Evolutionary conservation across 495 filamentous ascomycete genomes (phyloP).

Genomic region (Aspergillus biplanus): DNA sequence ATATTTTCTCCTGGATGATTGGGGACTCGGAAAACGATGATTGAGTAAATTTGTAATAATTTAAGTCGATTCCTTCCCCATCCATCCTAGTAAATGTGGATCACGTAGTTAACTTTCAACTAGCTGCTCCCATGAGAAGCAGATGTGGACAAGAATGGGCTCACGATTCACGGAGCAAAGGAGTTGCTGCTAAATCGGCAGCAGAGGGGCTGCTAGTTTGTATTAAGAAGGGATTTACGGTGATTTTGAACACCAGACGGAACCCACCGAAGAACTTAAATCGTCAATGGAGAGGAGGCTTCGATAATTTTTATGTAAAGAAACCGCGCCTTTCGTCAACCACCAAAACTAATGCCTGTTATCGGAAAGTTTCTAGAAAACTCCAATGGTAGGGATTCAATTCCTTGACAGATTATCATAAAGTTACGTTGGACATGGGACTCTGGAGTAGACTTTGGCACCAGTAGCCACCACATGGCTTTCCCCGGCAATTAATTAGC

Average conservation of each 20-base stretch:
- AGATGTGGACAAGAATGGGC: background rate
- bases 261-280: background rate
- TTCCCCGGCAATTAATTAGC: background rate
- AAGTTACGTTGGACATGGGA: too few relatives aligned
- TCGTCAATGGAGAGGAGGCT: too few relatives aligned
- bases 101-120: background rate
- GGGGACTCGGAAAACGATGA: background rate
- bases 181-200: background rate
- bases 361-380: background rate
- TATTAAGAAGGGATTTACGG: background rate
- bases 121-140: background rate
- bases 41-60: background rate
- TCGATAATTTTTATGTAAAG: background rate
- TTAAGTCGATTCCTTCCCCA: background rate
- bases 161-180: background rate
- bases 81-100: background rate
- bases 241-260: conserved; percentile 8
- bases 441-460: background rate
- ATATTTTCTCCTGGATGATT: too few relatives aligned
- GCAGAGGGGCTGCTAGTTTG: background rate
- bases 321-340: background rate
- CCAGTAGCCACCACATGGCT: background rate
- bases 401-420: background rate
- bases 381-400: background rate
- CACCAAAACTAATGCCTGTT: background rate